Base-by-base conservation (phyloP, 495 filamentous ascomycete species). In the Daldinia concentrica region DNA sequence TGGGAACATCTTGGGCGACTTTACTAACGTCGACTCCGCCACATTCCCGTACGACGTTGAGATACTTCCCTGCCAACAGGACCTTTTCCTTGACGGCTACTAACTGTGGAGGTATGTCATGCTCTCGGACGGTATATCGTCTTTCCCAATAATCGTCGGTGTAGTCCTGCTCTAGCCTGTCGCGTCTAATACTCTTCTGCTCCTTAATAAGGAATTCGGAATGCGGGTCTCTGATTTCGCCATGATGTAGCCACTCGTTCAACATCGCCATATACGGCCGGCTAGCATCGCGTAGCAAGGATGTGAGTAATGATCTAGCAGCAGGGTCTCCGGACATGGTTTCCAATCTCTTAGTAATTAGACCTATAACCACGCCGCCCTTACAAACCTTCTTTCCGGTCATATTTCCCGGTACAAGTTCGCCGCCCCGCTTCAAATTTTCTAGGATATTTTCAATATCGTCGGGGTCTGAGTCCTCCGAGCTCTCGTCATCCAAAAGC, bases 101-200 rank as follows among this genome's bases (percentile, higher is more conserved):
- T 6, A 99, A 86, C 77, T 99, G 95, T 12, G 95, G 95, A 3
- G 95, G 95, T 12, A 98, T 90, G 62, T 95, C 93, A 50, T 92
- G 86, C 48, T 97, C 92, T 45, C 95, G 89, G 66, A 98, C 93
- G 12, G 94, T 97, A 73, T 99, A 99, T 62, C 95, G 86, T 78
- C 97, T 93, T 75, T 98, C 95, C 95, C 95, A 99, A 79, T 99
- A 99, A 72, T 98, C 95, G 75, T 99, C 95, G 0, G 94, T 98
- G 73, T 98, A 99, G 79, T 99, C 95, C 74, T 97, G 89, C 76
- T 98, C 93, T 11, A 99, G 82, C 73, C 91, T 87, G 74, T 98
- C 96, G 19, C 95, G 87, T 60, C 90, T 90, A 73, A 99, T 98
- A 74, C 93, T 95, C 79, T 95, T 95, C 76, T 97, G 94, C 78